Base-by-base conservation (phyloP, 371 early-diverging fungal species). In the Circinella minor region DNA sequence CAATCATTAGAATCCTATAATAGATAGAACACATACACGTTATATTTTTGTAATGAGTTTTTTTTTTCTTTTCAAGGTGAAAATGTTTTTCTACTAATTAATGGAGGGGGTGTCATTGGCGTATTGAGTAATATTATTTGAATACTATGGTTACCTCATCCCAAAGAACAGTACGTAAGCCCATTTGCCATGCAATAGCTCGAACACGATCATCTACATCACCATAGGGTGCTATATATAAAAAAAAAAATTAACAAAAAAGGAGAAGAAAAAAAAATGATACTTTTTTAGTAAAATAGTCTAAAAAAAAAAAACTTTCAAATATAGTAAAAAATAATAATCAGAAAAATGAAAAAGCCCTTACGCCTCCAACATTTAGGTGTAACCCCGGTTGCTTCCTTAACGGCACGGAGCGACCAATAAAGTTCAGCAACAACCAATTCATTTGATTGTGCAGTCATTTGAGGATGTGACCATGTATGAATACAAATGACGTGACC, bases 391-490 rank as follows among this genome's bases (percentile, higher is more conserved):
- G 81, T 80, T 8, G 82, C 80, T 63, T 87, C 81, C 77, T 88
- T 82, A 70, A 90, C 80, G 48, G 83, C 81, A 55, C 78, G 75
- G 4, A 81, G 76, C 10, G 84, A 80, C 81, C 84, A 83, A 68
- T 87, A 80, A 36, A 89, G 69, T 68, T 91, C 87, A 49, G 89
- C 86, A 62, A 88, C 83, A 38, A 89, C 77, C 61, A 84, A 72
- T 7, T 80, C 84, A 61, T 85, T 87, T 43, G 85, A 72, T 63
- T 80, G 78, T 36, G 83, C 73, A 36, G 89, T 86, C 82, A 89
- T 81, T 20, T 70, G 72, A 57, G 85, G 86, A 66, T 91, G 91
- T 37, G 86, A 82, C 88, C 88, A 88, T 14, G 88, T 87, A 63
- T 88, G 89, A 46, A 80, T 70, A 43, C 84, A 83, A 57, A 88